These are phyloP conservation scores for Phytophthora idaei DNA, from an alignment of 352 stramenopile species.

Conservation along the genomic window DNA sequence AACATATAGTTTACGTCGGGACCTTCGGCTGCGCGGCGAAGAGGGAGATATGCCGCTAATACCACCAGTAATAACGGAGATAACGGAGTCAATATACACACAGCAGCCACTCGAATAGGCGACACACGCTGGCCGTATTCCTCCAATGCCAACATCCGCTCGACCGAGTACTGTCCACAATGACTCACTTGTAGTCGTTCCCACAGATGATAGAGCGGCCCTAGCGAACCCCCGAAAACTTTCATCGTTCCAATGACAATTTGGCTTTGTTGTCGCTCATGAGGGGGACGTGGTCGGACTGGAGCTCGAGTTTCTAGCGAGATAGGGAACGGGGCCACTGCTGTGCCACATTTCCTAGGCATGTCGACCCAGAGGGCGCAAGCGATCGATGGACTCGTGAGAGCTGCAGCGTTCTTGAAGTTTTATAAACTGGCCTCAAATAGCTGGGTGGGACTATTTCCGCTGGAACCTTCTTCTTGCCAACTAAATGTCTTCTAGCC, in stretches of 20 bases:
- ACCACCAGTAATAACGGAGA: constrained; percentile 27
- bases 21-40: constrained; percentile 18
- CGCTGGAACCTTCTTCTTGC: neutral
- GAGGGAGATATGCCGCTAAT: constrained; percentile 18
- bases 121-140: constrained; percentile 39
- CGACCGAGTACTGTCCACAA: constrained; percentile 45
- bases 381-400: no score
- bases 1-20: constrained; percentile 35
- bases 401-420: no score
- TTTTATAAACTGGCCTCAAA: no score
- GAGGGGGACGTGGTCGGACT: constrained; percentile 3
- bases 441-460: no score
- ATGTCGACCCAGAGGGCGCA: constrained; percentile 5
- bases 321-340: constrained; percentile 16
- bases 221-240: constrained; percentile 19
- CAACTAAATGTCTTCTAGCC: neutral
- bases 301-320: neutral
- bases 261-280: constrained; percentile 25
- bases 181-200: constrained; percentile 41
- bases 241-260: constrained; percentile 25
- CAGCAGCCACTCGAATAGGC: constrained; percentile 20
- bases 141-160: constrained; percentile 38
- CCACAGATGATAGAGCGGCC: constrained; percentile 34
- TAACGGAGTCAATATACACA: constrained; percentile 36
- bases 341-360: constrained; percentile 22